These are phyloP conservation scores for Setaria italica DNA, from an alignment of 202 grass and related monocot species.

Conservation along the genomic window DNA sequence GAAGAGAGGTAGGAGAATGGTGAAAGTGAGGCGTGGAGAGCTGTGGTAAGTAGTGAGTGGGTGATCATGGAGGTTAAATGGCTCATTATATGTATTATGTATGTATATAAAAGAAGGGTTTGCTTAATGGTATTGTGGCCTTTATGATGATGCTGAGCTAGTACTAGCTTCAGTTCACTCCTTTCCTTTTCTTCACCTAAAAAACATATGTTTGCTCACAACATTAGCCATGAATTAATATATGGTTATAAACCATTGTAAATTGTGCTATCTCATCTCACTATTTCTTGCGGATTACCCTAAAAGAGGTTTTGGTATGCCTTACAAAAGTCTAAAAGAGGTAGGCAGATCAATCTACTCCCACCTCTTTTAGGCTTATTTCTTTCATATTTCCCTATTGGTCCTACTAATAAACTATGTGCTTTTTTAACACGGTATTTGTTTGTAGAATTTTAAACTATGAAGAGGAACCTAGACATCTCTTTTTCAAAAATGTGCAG, in stretches of 20 bases:
- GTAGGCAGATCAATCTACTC: too few species aligned
- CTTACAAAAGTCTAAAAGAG: too few species aligned
- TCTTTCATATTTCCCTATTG: too few species aligned
- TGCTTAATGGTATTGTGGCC: not conserved
- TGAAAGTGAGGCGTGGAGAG: conserved; percentile 12
- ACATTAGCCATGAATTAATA: not conserved
- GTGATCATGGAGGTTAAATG: conserved; percentile 8
- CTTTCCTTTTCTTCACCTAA: not conserved
- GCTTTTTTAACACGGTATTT: too few species aligned
- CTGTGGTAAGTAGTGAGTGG: conserved; percentile 50
- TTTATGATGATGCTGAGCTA: not conserved
- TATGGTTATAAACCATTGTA: not conserved
- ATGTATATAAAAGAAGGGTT: not conserved
- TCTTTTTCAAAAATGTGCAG: too few species aligned
- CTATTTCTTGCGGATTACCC: not conserved
- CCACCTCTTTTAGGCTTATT: too few species aligned
- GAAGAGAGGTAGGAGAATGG: conserved; percentile 35
- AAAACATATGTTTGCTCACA: not conserved
- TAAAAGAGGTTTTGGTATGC: too few species aligned
- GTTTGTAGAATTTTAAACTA: too few species aligned
- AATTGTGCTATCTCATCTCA: not conserved
- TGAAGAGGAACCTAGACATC: too few species aligned
- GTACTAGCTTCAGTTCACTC: not conserved
- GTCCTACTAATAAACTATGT: too few species aligned
- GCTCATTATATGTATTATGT: not conserved